phyloP scores from a whole-genome alignment of 108 stramenopile genomes.

The Nitzschia sp. region DNA sequence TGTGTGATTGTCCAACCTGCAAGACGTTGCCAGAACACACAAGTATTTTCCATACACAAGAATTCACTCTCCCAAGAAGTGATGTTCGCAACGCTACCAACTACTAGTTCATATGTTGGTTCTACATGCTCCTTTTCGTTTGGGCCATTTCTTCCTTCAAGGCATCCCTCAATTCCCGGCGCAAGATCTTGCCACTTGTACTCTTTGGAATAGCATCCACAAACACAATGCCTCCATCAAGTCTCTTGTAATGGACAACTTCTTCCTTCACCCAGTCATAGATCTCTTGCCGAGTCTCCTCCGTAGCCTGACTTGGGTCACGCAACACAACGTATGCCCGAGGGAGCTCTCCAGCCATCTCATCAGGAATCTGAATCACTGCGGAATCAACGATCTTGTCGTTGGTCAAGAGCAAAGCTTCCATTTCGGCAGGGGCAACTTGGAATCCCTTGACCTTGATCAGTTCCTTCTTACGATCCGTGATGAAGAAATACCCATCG shows the following conservation, averaged over 20 bases:
- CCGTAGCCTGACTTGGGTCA: slow-evolving; percentile 19
- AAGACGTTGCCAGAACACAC: no score
- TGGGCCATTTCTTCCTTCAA: slow-evolving; percentile 39
- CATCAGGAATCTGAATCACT: slow-evolving; percentile 84
- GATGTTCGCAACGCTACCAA: no score
- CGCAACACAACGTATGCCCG: slow-evolving; percentile 84
- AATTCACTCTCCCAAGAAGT: no score
- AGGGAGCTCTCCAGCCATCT: slow-evolving; percentile 80
- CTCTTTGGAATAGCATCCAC: slow-evolving; percentile 85
- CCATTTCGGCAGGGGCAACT: slow-evolving; percentile 93
- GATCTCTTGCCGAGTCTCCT: slow-evolving; percentile 57
- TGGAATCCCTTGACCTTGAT: slow-evolving; percentile 93
- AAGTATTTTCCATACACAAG: no score
- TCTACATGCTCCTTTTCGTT: no score
- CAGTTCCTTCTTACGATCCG: slow-evolving; percentile 90
- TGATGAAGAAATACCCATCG: slow-evolving; percentile 85
- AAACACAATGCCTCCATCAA: slow-evolving; percentile 84
- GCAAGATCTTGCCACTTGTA: slow-evolving; percentile 88
- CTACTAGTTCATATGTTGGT: no score
- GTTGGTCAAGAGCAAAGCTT: slow-evolving; percentile 81
- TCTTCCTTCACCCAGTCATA: slow-evolving; percentile 79
- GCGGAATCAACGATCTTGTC: slow-evolving; percentile 80
- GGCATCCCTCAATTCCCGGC: slow-evolving; percentile 71
- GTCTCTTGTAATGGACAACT: slow-evolving; percentile 83
- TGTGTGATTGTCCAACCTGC: no score